Percentiles rank a stretch among this genome's conserved stretches.
Evolutionary conservation across 371 early-diverging fungal species (phyloP).

Genomic region (Dichotomocladium elegans): DNA sequence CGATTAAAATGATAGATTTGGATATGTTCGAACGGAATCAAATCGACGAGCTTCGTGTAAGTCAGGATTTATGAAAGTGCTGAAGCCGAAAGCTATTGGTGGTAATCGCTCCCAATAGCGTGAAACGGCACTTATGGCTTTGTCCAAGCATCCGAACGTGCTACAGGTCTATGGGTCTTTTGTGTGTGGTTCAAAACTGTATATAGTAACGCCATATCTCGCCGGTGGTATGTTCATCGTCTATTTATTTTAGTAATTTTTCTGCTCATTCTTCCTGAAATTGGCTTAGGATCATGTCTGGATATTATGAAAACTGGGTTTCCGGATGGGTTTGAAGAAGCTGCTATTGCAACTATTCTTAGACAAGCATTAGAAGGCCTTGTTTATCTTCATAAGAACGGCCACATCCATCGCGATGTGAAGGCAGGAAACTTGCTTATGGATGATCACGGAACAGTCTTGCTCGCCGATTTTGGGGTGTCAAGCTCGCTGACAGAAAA

Average conservation of each 20-base stretch:
- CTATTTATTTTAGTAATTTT: conserved; percentile 20
- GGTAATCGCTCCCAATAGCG: conserved; percentile 36
- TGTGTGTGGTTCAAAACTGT: conserved; percentile 73
- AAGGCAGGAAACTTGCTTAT: conserved; percentile 87
- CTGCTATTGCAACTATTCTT: conserved; percentile 75
- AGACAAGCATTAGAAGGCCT: conserved; percentile 81
- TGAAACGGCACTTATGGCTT: conserved; percentile 84
- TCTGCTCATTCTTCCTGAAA: background rate
- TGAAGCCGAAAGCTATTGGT: background rate
- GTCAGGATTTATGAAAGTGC: no score
- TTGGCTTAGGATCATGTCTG: conserved; percentile 80
- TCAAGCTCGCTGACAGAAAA: conserved; percentile 76
- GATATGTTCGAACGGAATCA: conserved; percentile 94
- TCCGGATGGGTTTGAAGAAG: conserved; percentile 81
- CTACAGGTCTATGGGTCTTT: conserved; percentile 81
- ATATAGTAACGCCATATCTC: conserved; percentile 82
- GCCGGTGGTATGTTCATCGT: conserved; percentile 58
- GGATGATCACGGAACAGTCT: conserved; percentile 76
- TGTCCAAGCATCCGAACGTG: conserved; percentile 83
- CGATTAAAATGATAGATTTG: conserved; percentile 86
- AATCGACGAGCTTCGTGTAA: conserved; percentile 86
- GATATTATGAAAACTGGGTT: conserved; percentile 85
- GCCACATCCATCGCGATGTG: conserved; percentile 89
- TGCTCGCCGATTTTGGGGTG: conserved; percentile 92
- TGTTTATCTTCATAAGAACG: conserved; percentile 84